Percentiles rank a stretch among this genome's conserved stretches.
Conservation (phyloP, 495 filamentous ascomycete genomes). For the Tirmania nivea region DNA sequence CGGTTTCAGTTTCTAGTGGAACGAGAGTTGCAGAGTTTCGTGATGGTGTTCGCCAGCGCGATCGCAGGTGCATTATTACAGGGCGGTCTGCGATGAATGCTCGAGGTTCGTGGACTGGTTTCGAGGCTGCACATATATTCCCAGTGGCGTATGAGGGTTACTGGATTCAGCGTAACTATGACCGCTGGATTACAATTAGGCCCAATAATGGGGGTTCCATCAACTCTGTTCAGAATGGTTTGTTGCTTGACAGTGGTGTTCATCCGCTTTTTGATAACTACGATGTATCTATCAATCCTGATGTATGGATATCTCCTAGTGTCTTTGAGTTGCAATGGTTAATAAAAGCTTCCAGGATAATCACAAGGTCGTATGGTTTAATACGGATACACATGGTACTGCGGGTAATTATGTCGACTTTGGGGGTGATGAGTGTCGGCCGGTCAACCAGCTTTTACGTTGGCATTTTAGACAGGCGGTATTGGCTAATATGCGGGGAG, state of each 20-base stretch:
- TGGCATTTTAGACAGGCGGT: slow-evolving; percentile 21
- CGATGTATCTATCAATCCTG: slow-evolving; percentile 9
- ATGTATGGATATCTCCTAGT: slow-evolving; percentile 1
- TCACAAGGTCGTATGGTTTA: too few species aligned
- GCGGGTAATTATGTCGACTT: too few species aligned
- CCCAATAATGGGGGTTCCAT: slow-evolving; percentile 1
- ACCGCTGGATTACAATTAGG: too few species aligned
- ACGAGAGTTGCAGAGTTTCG: slow-evolving; percentile 9
- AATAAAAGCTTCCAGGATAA: too few species aligned
- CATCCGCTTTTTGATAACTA: slow-evolving; percentile 11
- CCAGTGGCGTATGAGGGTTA: background rate
- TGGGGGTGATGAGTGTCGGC: too few species aligned
- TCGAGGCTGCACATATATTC: slow-evolving; percentile 6
- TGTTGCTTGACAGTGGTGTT: slow-evolving; percentile 6
- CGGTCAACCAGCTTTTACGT: slow-evolving; percentile 13
- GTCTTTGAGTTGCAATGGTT: too few species aligned
- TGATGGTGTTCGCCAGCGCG: slow-evolving; percentile 1
- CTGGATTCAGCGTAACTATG: background rate
- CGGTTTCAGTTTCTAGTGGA: slow-evolving; percentile 9
- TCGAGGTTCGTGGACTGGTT: background rate
- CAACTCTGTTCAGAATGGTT: slow-evolving; percentile 11
- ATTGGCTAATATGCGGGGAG: slow-evolving; percentile 18
- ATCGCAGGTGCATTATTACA: slow-evolving; percentile 2
- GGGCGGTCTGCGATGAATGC: background rate
- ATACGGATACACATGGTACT: too few species aligned